Percentiles rank a stretch among this genome's conserved stretches.
These are phyloP conservation scores for Puccinia triticina DNA, from an alignment of 1,284 basidiomycete genomes.

Conservation along the genomic window DNA sequence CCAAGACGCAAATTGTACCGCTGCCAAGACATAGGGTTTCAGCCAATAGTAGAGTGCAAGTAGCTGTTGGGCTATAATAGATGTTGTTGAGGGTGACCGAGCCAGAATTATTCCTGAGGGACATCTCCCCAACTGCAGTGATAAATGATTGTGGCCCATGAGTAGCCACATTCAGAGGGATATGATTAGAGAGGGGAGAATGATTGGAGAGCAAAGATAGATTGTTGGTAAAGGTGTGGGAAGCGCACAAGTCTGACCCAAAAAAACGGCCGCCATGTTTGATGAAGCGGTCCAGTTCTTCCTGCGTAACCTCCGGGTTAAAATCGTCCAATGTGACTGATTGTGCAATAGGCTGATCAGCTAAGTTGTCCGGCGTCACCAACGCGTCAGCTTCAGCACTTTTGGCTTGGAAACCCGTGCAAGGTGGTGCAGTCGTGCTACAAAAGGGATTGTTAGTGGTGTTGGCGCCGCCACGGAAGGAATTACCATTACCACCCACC, in stretches of 20 bases:
- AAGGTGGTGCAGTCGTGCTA: too few relatives aligned
- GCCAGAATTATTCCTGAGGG: neutral
- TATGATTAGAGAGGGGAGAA: neutral
- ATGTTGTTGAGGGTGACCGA: constrained; percentile 1
- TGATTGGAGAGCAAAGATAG: neutral
- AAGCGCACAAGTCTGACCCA: constrained; percentile 11
- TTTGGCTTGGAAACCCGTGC: too few relatives aligned
- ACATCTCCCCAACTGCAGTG: constrained; percentile 25
- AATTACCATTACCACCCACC: too few relatives aligned
- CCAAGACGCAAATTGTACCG: neutral
- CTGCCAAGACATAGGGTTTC: neutral
- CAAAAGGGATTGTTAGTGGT: too few relatives aligned
- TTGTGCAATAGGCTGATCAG: too few relatives aligned
- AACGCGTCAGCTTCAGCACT: too few relatives aligned
- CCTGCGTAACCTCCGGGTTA: neutral
- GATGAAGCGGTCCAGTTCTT: neutral
- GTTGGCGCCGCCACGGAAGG: too few relatives aligned
- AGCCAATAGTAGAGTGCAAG: neutral
- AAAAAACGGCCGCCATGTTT: neutral
- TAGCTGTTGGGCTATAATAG: neutral
- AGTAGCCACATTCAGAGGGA: neutral
- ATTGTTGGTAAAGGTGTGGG: constrained; percentile 11
- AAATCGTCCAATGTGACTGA: too few relatives aligned
- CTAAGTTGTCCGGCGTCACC: too few relatives aligned
- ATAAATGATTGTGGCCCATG: neutral